Percentiles rank a stretch among this genome's conserved stretches.
Evolutionary conservation across 192 early-diverging fungal genomes (phyloP).

Genomic region (Diversispora eburnea): DNA sequence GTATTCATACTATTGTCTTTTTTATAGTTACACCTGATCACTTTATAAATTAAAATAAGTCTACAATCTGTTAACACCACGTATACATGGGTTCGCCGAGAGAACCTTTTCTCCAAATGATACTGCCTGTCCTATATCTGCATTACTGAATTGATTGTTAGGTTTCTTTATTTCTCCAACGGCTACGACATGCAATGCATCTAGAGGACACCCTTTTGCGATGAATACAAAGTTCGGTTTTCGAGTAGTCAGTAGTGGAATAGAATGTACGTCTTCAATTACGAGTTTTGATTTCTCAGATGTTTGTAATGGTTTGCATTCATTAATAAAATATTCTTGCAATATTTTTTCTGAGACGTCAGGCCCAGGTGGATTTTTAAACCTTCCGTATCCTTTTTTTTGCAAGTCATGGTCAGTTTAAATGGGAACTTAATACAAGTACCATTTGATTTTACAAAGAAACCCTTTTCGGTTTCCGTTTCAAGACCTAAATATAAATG

Average conservation of each 20-base stretch:
- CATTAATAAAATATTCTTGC: constrained; percentile 16
- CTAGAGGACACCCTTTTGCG: background rate
- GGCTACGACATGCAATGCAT: constrained; percentile 3
- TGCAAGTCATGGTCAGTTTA: background rate
- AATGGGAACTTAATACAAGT: background rate
- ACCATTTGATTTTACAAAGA: background rate
- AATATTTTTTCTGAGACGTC: background rate
- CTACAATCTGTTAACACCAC: constrained; percentile 16
- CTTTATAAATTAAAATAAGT: constrained; percentile 3
- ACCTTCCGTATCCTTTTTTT: background rate
- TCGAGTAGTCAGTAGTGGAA: constrained; percentile 1
- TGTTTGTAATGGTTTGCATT: background rate
- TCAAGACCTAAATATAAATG: background rate
- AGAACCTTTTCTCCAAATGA: constrained; percentile 22
- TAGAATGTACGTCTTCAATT: background rate
- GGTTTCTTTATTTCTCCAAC: constrained; percentile 17
- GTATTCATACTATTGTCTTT: constrained; percentile 20
- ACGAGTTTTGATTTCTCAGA: background rate
- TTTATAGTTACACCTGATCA: background rate
- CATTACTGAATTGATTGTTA: background rate
- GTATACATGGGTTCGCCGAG: constrained; percentile 13
- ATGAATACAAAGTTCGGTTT: constrained; percentile 22
- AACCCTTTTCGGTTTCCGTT: constrained; percentile 6
- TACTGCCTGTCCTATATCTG: constrained; percentile 12
- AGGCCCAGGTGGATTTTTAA: background rate